Base-by-base conservation (phyloP, 2,329 filamentous ascomycete genomes). In the Botrytis galanthina region DNA sequence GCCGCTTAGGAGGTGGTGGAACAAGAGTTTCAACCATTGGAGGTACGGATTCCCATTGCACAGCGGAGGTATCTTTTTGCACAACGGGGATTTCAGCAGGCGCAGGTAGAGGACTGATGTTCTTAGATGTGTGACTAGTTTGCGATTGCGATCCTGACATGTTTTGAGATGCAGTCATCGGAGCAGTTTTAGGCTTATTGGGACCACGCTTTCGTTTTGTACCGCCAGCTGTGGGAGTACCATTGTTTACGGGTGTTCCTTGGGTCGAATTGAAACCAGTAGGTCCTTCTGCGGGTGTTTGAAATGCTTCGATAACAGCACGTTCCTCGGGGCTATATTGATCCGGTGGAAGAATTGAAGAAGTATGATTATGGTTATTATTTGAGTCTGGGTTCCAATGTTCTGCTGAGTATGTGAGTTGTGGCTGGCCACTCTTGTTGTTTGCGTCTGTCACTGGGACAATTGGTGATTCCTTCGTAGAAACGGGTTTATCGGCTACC, bases 1-100 rank as follows among this genome's bases (percentile, higher is more conserved):
- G 82, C 44, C 83, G 81, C 72, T 81, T 81, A 44, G 82, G 80
- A 73, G 85, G 85, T 3, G 82, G 74, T 20, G 83, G 81, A 51
- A 77, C 74, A 22, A 77, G 73, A 22, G 77, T 76, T 59, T 74
- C 75, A 32, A 78, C 78, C 46, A 68, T 68, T 29, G 66, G 66
- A 42, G 66, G 48, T 16, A 79, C 76, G 44, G 77, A 67, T 62
- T 75, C 74, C 76, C 80, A 80, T 73, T 81, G 79, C 46, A 77
- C 72, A 70, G 42, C 71, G 2, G 66, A 57, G 18, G 66, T 39
- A 68, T 79, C 77, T 63, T 80, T 79, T 22, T 76, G 72, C 18
- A 72, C 74, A 54, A 75, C 70, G 18, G 74, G 62, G 54, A 70
- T 54, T 14, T 79, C 75, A 61, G 76, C 73, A 54, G 60, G 67